These are phyloP conservation scores for Polygonum aviculare DNA, from an alignment of 148 eudicot species.

Conservation along the genomic window DNA sequence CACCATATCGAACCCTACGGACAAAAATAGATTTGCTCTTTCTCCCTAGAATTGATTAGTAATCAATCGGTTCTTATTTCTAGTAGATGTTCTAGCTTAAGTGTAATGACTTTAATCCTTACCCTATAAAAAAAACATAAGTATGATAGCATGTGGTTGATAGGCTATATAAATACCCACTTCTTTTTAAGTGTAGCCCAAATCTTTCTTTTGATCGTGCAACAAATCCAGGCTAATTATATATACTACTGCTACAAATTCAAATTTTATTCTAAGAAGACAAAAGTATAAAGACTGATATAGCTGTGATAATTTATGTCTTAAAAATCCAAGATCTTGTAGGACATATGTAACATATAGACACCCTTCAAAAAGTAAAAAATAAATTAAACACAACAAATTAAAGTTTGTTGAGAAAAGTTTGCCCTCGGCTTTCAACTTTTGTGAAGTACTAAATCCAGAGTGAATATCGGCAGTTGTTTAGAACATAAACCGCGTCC, in stretches of 20 bases:
- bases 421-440: slow-evolving; percentile 39
- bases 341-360: slow-evolving; percentile 5
- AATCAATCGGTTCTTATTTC: too few relatives aligned
- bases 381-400: background rate
- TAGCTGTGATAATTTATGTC: background rate
- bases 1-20: too few relatives aligned
- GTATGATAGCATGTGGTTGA: slow-evolving; percentile 1
- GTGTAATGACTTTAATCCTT: too few relatives aligned
- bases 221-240: slow-evolving; percentile 8
- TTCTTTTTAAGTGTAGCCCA: background rate
- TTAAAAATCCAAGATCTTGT: slow-evolving; percentile 10
- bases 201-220: background rate
- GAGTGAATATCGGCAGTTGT: slow-evolving; percentile 65
- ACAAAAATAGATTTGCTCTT: too few relatives aligned
- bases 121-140: background rate
- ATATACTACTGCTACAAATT: background rate
- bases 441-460: slow-evolving; percentile 54
- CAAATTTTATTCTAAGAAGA: background rate
- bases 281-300: background rate
- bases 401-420: slow-evolving; percentile 32
- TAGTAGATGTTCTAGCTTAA: too few relatives aligned
- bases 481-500: slow-evolving; percentile 87
- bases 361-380: background rate
- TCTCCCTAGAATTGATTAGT: too few relatives aligned
- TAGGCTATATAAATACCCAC: background rate